A percentile compares a stretch with the other conserved stretches of the same genome.
These are phyloP conservation scores for Rhipidocladum racemiflorum DNA, from an alignment of 176 grass and related monocot species.

Conservation along the genomic window DNA sequence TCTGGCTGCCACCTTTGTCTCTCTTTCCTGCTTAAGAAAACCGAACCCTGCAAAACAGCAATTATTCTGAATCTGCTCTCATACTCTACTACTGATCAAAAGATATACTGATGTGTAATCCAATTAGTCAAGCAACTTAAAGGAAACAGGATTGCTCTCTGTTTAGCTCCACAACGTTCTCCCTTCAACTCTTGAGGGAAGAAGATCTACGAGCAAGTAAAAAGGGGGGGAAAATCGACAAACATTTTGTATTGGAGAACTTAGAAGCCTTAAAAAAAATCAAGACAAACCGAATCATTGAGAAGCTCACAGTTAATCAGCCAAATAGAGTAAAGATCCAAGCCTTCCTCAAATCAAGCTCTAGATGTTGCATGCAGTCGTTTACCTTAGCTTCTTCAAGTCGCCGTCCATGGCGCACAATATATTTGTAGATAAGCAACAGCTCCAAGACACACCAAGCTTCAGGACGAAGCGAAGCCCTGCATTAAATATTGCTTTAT, in stretches of 20 bases:
- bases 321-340: background rate
- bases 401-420: slow-evolving; percentile 29
- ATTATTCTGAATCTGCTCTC: background rate
- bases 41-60: slow-evolving; percentile 25
- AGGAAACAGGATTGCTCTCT: background rate
- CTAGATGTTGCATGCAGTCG: background rate
- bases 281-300: background rate
- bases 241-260: background rate
- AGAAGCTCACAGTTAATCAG: slow-evolving; percentile 20
- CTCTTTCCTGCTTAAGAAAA: slow-evolving; percentile 43
- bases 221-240: background rate
- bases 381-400: slow-evolving; percentile 31
- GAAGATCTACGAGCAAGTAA: background rate
- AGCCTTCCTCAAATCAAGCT: slow-evolving; percentile 23
- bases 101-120: background rate
- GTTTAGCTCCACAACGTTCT: background rate
- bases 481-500: slow-evolving; percentile 41
- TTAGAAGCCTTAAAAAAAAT: background rate
- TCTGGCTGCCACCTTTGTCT: background rate
- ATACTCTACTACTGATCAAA: background rate
- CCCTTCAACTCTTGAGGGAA: background rate
- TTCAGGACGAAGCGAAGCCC: slow-evolving; percentile 29
- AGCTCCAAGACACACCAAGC: slow-evolving; percentile 28
- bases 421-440: slow-evolving; percentile 45
- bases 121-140: background rate